Conservation (phyloP, 768 basidiomycete species). For the Pisolithus orientalis region DNA sequence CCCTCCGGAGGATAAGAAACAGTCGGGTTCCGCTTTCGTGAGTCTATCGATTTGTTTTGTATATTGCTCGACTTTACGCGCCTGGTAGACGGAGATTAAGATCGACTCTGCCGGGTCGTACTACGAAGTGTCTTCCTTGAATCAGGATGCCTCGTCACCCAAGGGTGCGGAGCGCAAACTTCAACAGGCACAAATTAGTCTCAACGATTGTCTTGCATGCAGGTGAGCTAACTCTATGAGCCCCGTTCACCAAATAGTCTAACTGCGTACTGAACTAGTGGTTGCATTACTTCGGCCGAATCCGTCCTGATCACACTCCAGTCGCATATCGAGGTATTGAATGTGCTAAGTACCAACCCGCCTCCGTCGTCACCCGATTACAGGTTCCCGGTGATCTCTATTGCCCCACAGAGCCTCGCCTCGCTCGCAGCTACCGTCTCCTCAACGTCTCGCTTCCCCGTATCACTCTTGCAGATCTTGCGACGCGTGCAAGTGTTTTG, state of each 20-base stretch:
- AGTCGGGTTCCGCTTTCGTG: slow-evolving; percentile 40
- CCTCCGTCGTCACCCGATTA: slow-evolving; percentile 32
- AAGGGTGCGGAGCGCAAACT: slow-evolving; percentile 50
- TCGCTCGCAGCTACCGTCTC: slow-evolving; percentile 65
- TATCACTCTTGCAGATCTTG: slow-evolving; percentile 56
- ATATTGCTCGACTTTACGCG: slow-evolving; percentile 3
- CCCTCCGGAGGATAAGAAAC: slow-evolving; percentile 32
- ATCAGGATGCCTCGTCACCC: slow-evolving; percentile 8
- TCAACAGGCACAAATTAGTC: slow-evolving; percentile 88
- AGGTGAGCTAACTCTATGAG: slow-evolving; percentile 50
- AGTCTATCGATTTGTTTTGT: slow-evolving; percentile 7
- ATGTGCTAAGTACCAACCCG: slow-evolving; percentile 61
- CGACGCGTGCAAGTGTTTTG: slow-evolving; percentile 69
- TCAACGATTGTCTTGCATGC: slow-evolving; percentile 98
- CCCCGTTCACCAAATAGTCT: background rate
- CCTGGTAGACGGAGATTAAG: slow-evolving; percentile 77
- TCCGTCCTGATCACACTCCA: slow-evolving; percentile 94
- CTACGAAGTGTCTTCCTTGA: slow-evolving; percentile 62
- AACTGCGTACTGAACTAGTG: slow-evolving; percentile 41
- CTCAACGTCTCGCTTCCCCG: slow-evolving; percentile 35
- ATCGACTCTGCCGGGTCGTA: slow-evolving; percentile 84
- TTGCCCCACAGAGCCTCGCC: slow-evolving; percentile 83
- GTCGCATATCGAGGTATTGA: slow-evolving; percentile 88
- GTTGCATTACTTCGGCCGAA: slow-evolving; percentile 98
- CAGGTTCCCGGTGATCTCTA: slow-evolving; percentile 70